These are phyloP conservation scores for Rhizopogon roseolus DNA, from an alignment of 768 basidiomycete species.

Conservation along the genomic window DNA sequence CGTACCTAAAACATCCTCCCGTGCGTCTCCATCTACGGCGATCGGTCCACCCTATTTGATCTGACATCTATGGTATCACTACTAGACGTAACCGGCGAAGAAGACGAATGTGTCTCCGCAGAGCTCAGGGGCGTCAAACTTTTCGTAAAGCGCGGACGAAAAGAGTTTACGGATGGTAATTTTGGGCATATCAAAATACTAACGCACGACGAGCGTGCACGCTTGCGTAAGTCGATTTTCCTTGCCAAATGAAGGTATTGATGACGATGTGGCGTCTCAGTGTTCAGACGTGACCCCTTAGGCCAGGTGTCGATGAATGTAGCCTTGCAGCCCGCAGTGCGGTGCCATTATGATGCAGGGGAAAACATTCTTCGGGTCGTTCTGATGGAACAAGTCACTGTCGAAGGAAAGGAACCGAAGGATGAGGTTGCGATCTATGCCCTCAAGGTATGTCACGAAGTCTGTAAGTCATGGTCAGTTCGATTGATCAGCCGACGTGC, in stretches of 20 bases:
- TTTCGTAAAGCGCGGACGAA: constrained; percentile 33
- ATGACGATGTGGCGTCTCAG: constrained; percentile 31
- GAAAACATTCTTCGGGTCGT: constrained; percentile 54
- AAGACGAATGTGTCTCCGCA: constrained; percentile 50
- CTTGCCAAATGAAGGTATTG: constrained; percentile 9
- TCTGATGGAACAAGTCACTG: constrained; percentile 41
- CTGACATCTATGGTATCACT: neutral
- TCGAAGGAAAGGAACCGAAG: constrained; percentile 18
- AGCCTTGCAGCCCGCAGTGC: constrained; percentile 47
- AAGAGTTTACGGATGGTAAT: constrained; percentile 56
- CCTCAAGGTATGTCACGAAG: constrained; percentile 43
- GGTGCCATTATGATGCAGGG: constrained; percentile 52
- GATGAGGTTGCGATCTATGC: constrained; percentile 57
- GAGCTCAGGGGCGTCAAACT: constrained; percentile 61
- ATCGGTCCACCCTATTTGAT: neutral
- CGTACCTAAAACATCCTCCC: constrained; percentile 6
- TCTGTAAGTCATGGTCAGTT: neutral
- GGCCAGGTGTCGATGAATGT: constrained; percentile 70
- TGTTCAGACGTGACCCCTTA: constrained; percentile 67
- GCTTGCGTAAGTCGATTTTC: constrained; percentile 26
- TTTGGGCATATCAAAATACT: constrained; percentile 59
- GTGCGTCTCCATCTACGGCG: constrained; percentile 10
- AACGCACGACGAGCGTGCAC: constrained; percentile 27
- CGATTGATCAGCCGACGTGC: neutral
- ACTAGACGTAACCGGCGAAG: constrained; percentile 53